These are phyloP conservation scores for Colletotrichum siamense DNA, from an alignment of 2,329 filamentous ascomycete genomes.

Conservation along the genomic window DNA sequence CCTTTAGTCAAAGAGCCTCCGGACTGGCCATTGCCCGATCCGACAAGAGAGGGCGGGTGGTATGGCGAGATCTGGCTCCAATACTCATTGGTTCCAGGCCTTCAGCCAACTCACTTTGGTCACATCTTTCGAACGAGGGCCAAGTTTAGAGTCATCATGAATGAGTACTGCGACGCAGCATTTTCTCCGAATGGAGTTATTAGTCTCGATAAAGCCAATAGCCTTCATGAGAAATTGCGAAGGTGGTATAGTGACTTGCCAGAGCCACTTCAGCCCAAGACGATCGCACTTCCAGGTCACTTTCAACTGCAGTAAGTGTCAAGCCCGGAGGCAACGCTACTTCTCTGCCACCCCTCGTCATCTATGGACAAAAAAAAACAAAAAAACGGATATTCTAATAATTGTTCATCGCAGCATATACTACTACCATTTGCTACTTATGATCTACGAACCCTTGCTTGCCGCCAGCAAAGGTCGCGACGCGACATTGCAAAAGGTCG, in stretches of 20 bases:
- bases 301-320: constrained; percentile 39
- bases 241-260: constrained; percentile 34
- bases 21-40: constrained; percentile 32
- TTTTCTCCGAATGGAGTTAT: constrained; percentile 20
- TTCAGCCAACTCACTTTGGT: constrained; percentile 29
- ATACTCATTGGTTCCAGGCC: constrained; percentile 33
- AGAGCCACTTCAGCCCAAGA: constrained; percentile 27
- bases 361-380: not conserved
- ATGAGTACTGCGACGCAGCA: constrained; percentile 29
- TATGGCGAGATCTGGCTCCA: constrained; percentile 42
- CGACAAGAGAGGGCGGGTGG: constrained; percentile 25
- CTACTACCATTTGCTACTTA: constrained; percentile 29
- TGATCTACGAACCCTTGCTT: constrained; percentile 30
- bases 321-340: not conserved
- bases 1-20: constrained; percentile 36
- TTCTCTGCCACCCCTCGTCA: not conserved
- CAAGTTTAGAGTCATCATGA: constrained; percentile 32
- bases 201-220: constrained; percentile 18
- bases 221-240: constrained; percentile 24
- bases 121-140: constrained; percentile 32
- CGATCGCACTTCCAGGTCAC: constrained; percentile 37
- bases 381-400: not conserved
- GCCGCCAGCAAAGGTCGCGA: constrained; percentile 8
- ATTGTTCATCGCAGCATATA: constrained; percentile 15
- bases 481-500: not conserved